Evolutionary conservation across 768 basidiomycete species (phyloP).

Genomic region (Mycena galericulata): DNA sequence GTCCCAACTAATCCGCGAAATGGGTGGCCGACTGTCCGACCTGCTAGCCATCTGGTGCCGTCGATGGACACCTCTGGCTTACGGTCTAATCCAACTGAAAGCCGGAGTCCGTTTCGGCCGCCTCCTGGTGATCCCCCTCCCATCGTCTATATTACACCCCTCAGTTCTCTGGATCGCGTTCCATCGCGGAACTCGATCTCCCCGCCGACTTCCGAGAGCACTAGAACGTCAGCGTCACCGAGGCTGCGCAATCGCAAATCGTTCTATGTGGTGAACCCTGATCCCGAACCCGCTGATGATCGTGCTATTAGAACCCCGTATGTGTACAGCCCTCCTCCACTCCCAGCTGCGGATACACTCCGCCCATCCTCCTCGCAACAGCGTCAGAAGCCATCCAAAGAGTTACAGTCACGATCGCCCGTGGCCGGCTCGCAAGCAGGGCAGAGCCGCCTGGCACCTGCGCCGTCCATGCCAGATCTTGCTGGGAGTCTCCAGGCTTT

Average conservation of each 20-base stretch:
- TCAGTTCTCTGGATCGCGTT: conserved; percentile 39
- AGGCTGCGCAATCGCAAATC: conserved; percentile 37
- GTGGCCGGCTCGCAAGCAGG: conserved; percentile 6
- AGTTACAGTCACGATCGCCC: conserved; percentile 8
- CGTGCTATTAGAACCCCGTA: conserved; percentile 6
- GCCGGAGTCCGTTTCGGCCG: conserved; percentile 14
- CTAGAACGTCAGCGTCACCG: conserved; percentile 24
- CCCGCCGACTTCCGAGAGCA: conserved; percentile 36
- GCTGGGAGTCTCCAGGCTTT: conserved; percentile 3
- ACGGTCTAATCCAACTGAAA: background rate
- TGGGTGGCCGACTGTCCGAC: conserved; percentile 9
- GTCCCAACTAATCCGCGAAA: conserved; percentile 16
- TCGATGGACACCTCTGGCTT: conserved; percentile 14
- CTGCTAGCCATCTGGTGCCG: conserved; percentile 14
- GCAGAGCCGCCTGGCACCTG: conserved; percentile 24
- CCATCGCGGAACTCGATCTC: conserved; percentile 34
- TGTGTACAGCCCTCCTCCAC: conserved; percentile 46
- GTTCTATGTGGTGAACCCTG: conserved; percentile 48
- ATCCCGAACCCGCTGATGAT: conserved; percentile 39
- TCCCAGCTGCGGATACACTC: conserved; percentile 34
- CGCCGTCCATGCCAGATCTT: conserved; percentile 26
- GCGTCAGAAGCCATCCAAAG: background rate
- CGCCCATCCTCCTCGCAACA: conserved; percentile 7
- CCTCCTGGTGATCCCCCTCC: conserved; percentile 40
- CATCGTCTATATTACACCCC: conserved; percentile 49